Evolutionary conservation across 2,329 filamentous ascomycete genomes (phyloP).

Genomic region (Cadophora gregata): DNA sequence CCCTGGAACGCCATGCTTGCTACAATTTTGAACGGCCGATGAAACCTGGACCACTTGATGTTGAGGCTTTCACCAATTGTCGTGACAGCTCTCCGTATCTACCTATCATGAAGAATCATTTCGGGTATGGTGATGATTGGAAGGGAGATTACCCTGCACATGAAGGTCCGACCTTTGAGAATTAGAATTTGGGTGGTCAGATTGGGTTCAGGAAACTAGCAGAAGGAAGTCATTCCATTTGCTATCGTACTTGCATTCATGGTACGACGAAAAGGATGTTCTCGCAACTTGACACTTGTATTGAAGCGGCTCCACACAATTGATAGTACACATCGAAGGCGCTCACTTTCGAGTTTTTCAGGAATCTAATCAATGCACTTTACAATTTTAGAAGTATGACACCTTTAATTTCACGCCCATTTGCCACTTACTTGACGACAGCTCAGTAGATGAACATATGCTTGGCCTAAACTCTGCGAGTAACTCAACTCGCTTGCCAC

Average conservation of each 20-base stretch:
- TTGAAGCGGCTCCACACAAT: neutral
- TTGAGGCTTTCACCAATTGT: constrained; percentile 1
- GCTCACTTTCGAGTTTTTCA: no score
- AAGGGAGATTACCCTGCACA: neutral
- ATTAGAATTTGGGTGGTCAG: neutral
- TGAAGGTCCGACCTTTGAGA: neutral
- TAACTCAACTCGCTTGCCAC: neutral
- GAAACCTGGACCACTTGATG: constrained; percentile 1
- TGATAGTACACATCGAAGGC: no score
- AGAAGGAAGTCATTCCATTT: neutral
- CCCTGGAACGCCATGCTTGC: constrained; percentile 18
- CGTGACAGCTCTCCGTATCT: neutral
- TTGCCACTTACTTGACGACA: no score
- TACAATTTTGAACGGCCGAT: constrained; percentile 8
- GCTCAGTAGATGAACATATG: no score
- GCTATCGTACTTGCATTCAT: neutral
- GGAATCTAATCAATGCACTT: no score
- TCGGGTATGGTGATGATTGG: neutral
- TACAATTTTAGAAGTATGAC: no score
- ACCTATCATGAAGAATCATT: neutral
- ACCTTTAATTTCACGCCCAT: no score
- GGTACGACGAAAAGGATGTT: neutral
- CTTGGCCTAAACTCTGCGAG: no score
- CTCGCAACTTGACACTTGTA: neutral
- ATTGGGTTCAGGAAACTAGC: no score